These are phyloP conservation scores for Ambrosiella cleistominuta DNA, from an alignment of 2,329 filamentous ascomycete species.

Conservation along the genomic window DNA sequence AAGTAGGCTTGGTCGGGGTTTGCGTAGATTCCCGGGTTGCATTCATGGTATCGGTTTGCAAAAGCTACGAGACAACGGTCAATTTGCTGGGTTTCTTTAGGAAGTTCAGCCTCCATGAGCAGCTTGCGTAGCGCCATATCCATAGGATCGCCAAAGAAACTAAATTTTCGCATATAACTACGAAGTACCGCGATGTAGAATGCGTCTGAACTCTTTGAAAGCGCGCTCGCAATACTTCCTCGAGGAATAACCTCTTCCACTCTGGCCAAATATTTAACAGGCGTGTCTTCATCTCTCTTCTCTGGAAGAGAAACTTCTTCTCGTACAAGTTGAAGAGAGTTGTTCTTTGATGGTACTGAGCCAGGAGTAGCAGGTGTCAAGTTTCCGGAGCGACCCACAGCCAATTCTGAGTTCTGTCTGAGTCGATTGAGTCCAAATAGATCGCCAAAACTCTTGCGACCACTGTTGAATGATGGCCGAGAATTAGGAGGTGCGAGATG, in stretches of 20 bases:
- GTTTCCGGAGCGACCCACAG: constrained; percentile 44
- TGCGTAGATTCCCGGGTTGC: constrained; percentile 88
- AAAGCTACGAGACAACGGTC: constrained; percentile 88
- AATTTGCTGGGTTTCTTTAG: constrained; percentile 95
- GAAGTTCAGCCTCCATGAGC: constrained; percentile 87
- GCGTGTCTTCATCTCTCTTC: constrained; percentile 71
- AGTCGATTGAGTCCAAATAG: constrained; percentile 63
- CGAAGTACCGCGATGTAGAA: constrained; percentile 72
- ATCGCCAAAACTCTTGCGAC: constrained; percentile 83
- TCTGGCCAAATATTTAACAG: constrained; percentile 71
- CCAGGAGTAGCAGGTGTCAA: constrained; percentile 51
- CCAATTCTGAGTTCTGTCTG: constrained; percentile 61
- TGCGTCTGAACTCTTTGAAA: constrained; percentile 71
- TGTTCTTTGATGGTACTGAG: constrained; percentile 57
- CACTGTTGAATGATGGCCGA: constrained; percentile 76
- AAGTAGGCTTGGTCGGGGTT: constrained; percentile 93
- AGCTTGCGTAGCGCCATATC: constrained; percentile 95
- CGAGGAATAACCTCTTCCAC: constrained; percentile 66
- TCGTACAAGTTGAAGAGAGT: constrained; percentile 61
- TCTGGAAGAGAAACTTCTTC: constrained; percentile 59
- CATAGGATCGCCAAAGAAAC: constrained; percentile 91
- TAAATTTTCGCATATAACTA: constrained; percentile 89
- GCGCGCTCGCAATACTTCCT: constrained; percentile 64
- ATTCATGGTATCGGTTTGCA: constrained; percentile 92
- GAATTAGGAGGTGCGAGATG: constrained; percentile 47